Evolutionary conservation across 139 green algal genomes (phyloP), one percentile per base, ranked within the genome.

Genomic region (Dunaliella sp.): DNA sequence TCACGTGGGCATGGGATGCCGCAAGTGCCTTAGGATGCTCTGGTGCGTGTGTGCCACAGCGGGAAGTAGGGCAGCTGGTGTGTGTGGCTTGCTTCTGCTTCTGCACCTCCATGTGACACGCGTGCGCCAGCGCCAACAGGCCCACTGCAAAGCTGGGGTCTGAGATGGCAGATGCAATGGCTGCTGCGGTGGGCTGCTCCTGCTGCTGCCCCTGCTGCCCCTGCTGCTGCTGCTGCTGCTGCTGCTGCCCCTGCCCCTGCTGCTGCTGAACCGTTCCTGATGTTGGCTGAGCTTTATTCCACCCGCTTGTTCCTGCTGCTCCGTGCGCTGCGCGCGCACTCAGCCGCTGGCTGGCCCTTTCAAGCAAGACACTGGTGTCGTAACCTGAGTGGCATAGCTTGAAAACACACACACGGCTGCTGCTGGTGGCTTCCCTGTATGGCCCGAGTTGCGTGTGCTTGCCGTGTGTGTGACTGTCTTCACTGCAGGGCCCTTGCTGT

Each of bases 91-190:
- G n/a, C n/a, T n/a, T n/a, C n/a, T 81, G n/a, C 76, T 81, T 33
- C 12, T 81, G 76, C 1, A 81, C 76, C 31, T 81, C 76, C 76
- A 81, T 1, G 30, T 84, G 76, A 58, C 84, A 83, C 16, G 84
- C 84, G 80, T 84, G 73, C 1, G 84, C 76, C 32, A 84, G 26
- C 31, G 83, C 37, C 31, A 87, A 77, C 38, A 87, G 77, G 48
- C 84, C 84, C 2, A 77, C 38, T 1, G 84, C 77, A 30, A 84
- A 79, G 28, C 26, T 1, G 1, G 84, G 83, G 32, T 86, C 84
- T 36, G 74, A 28, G 31, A 85, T 65, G 35, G 78, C 78, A 59
- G 78, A 34, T 83, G 78, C 35, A 35, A 65, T 35, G 21, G 35
- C 2, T 65, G 35, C 78, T 34, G 35, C 78, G 24, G 35, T 3